phyloP scores from a whole-genome alignment of 192 early-diverging fungal species.

The Coemansia erecta region DNA sequence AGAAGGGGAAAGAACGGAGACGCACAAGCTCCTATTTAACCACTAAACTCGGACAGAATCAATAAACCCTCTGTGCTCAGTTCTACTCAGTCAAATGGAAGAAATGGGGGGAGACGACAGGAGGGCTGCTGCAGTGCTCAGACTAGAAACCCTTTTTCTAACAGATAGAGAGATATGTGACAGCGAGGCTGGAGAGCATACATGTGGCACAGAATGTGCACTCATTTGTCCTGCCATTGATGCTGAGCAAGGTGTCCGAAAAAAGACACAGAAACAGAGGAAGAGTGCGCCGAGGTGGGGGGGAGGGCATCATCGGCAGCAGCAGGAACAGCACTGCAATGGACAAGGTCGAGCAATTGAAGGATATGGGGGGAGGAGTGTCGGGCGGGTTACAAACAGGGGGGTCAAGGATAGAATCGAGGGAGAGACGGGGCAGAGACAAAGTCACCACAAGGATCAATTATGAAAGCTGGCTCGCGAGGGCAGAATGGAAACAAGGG shows the following conservation, averaged over 20 bases:
- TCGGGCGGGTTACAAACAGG: slow-evolving; percentile 6
- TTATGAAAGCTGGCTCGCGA: slow-evolving; percentile 3
- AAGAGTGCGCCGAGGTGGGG: slow-evolving; percentile 4
- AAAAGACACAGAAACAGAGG: background rate
- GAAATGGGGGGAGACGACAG: too few species aligned
- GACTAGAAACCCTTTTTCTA: too few species aligned
- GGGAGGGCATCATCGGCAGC: background rate
- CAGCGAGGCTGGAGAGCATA: slow-evolving; percentile 5
- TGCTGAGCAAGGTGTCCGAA: background rate
- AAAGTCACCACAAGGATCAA: slow-evolving; percentile 12
- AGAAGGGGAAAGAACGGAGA: background rate
- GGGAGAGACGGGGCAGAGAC: background rate
- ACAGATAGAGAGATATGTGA: background rate
- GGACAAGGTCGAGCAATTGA: background rate
- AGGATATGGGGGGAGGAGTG: background rate
- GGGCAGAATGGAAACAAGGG: slow-evolving; percentile 3
- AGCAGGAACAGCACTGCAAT: background rate
- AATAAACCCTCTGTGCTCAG: too few species aligned
- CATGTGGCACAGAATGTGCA: slow-evolving; percentile 9
- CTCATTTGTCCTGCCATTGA: background rate
- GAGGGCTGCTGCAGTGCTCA: too few species aligned
- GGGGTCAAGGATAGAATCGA: background rate
- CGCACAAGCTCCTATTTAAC: background rate
- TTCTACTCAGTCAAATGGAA: too few species aligned
- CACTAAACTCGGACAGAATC: too few species aligned